Base-by-base conservation (phyloP, 2,329 filamentous ascomycete species). In the Cytospora piceicola region DNA sequence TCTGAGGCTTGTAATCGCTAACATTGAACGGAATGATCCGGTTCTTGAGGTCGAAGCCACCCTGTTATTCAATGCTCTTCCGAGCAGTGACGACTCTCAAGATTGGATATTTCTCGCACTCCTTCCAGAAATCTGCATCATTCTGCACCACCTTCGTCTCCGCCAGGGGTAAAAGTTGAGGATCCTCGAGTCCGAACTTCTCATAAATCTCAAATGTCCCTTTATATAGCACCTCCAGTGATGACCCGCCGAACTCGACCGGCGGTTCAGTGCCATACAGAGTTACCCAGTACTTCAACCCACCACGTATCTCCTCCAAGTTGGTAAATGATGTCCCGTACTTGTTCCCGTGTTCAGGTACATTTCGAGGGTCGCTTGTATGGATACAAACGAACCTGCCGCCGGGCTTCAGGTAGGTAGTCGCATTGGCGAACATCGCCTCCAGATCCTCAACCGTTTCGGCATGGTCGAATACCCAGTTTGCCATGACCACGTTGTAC, bases 401-500 rank as follows among this genome's bases (percentile, higher is more conserved):
- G 4, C 71, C 68, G 17, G 68, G 68, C 54, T 66, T 69, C 20
- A 72, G 54, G 17, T 65, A 65, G 1, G 36, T 17, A 6, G 34
- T 49, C 6, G 53, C 56, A 59, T 69, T 72, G 29, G 52, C 54
- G 46, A 67, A 68, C 64, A 71, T 71, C 27, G n/a, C 64, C 42
- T 71, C 68, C 29, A 69, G 53, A 52, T 39, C 52, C 15, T 53
- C 63, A 2, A 51, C 12, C n/a, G 24, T 56, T 11, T 56, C 52
- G 24, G 65, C 69, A 49, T 69, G 67, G 57, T 67, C 67, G 42
- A 71, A 68, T 8, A 70, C 30, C 67, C 70, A 70, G 53, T 68
- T 68, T 7, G 61, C 69, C 61, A 70, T 61, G 29, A 71, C 68
- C 15, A 71, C 22, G 42, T 71, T 70, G 49, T 71, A 72, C 8